phyloP scores from a whole-genome alignment of 2,329 filamentous ascomycete genomes.

The Juglanconis oblonga region DNA sequence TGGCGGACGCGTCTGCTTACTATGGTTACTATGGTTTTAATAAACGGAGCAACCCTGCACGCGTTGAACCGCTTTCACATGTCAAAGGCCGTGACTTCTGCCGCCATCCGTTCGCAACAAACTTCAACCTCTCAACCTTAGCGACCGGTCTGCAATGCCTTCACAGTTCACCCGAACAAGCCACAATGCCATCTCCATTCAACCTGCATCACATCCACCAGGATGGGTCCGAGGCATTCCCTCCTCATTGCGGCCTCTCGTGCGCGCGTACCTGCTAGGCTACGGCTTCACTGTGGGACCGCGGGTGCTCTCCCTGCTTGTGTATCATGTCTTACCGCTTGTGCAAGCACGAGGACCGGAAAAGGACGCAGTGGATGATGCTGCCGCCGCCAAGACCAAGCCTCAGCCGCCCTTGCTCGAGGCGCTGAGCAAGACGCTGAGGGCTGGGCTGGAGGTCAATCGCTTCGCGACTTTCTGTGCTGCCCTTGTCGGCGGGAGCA shows the following conservation, averaged over 20 bases:
- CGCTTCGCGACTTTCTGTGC: constrained; percentile 64
- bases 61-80: no score
- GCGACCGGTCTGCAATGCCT: neutral
- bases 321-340: constrained; percentile 39
- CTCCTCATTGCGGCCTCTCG: constrained; percentile 49
- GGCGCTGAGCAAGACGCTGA: constrained; percentile 41
- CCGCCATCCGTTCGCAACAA: no score
- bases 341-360: constrained; percentile 26
- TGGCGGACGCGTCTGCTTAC: no score
- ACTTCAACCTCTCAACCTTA: neutral
- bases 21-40: no score
- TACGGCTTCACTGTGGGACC: constrained; percentile 59
- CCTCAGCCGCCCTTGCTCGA: constrained; percentile 30
- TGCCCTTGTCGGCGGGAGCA: constrained; percentile 56
- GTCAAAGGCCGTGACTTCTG: no score
- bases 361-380: constrained; percentile 23
- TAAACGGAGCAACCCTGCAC: no score
- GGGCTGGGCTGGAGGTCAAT: constrained; percentile 49
- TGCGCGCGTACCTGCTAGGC: constrained; percentile 59
- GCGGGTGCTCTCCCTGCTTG: constrained; percentile 51
- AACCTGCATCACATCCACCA: neutral
- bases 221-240: constrained; percentile 38
- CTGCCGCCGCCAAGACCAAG: constrained; percentile 27
- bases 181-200: neutral
- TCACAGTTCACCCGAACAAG: neutral